Percentiles rank a stretch among this genome's conserved stretches.
Conservation (phyloP, 2,329 filamentous ascomycete species). For the Akanthomyces muscarius region DNA sequence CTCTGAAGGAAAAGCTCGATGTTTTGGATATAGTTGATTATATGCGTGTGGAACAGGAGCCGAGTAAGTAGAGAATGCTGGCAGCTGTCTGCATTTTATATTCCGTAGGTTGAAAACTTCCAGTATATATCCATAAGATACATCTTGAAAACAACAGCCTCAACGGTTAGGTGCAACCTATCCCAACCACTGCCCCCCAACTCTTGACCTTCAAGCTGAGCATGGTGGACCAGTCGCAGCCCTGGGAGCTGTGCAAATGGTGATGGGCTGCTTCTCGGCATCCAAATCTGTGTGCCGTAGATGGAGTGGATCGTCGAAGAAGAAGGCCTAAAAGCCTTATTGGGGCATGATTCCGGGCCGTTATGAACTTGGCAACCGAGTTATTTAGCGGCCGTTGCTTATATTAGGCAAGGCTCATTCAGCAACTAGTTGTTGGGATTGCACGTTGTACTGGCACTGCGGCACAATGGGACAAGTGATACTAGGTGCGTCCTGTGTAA, state of each 20-base stretch:
- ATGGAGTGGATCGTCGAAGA: neutral
- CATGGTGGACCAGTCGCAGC: neutral
- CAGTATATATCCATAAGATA: neutral
- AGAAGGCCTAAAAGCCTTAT: too few relatives aligned
- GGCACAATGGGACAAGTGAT: neutral
- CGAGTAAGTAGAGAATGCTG: neutral
- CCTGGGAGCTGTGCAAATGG: constrained; percentile 14
- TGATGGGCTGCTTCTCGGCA: constrained; percentile 3
- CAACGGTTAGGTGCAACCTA: neutral
- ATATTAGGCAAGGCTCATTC: neutral
- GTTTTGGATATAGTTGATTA: neutral
- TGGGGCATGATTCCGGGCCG: neutral
- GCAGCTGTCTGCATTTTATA: neutral
- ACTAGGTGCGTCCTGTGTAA: too few relatives aligned
- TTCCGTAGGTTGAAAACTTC: neutral
- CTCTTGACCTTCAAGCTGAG: neutral
- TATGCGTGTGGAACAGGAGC: neutral
- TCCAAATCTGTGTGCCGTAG: neutral
- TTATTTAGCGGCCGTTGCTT: too few relatives aligned
- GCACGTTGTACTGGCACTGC: neutral
- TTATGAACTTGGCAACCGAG: too few relatives aligned
- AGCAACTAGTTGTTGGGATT: neutral
- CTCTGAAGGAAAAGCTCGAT: neutral
- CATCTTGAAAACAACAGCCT: neutral
- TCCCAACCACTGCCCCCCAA: neutral